Evolutionary conservation across 352 stramenopile genomes (phyloP), one percentile per base, ranked within the genome.

Genomic region (Phytophthora ramorum): DNA sequence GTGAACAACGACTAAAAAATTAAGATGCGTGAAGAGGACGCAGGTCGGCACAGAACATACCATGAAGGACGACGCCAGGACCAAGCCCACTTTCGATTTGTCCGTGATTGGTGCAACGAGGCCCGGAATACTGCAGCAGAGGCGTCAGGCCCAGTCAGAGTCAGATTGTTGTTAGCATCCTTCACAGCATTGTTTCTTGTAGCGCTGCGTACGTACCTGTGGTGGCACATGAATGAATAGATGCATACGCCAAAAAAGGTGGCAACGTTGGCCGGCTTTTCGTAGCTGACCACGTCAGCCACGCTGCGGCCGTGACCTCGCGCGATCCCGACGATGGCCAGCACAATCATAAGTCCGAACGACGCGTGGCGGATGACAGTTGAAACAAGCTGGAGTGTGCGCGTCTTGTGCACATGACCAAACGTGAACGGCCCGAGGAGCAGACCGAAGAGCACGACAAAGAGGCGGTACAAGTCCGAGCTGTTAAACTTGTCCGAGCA

Each of bases 161-260:
- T 24, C 12, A 45, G 22, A 14, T 26, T 8, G 12, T 24, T 19
- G 20, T 58, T 45, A 64, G 45, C 19, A 40, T 34, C 9, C 12
- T 8, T 17, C 13, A 48, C 2, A 12, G 17, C 14, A 43, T 30
- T 46, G 13, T 34, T 32, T 8, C 16, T 12, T 51, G 13, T 16
- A 47, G 19, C 8, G 10, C 19, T 22, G 12, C 26, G 12, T 32
- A 32, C 26, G 7, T 69, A 94, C 86, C 86, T 95, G 78, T 96
- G 88, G 60, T 96, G 88, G 64, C 88, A 96, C 88, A 96, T 96
- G 81, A 96, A 96, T 32, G 88, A 95, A 66, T 96, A 96, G 58
- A 96, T 96, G 70, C 83, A 94, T 17, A 94, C 85, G 34, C 88
- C 88, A 59, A 95, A 96, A 68, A 96, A 92, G 10, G 81, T 92